phyloP scores from a whole-genome alignment of 2,329 filamentous ascomycete genomes.

The Fusarium caatingaense region DNA sequence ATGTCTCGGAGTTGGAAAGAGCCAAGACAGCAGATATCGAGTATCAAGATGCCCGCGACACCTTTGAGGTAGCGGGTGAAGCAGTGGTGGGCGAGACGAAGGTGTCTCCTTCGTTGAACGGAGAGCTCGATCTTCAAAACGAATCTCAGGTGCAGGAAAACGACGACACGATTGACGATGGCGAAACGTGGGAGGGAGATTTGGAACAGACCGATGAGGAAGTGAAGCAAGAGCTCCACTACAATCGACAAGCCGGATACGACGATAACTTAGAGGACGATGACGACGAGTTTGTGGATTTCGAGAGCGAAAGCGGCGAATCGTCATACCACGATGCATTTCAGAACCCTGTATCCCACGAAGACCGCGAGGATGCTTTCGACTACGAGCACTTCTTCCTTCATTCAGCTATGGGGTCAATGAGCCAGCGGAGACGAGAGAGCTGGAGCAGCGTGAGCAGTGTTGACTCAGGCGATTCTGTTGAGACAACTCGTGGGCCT shows the following conservation, averaged over 20 bases:
- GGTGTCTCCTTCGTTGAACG: background rate
- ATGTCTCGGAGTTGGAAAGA: slow-evolving; percentile 15
- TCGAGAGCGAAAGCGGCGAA: slow-evolving; percentile 72
- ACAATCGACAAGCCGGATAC: slow-evolving; percentile 34
- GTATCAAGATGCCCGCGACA: slow-evolving; percentile 13
- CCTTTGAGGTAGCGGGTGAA: background rate
- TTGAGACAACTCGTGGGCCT: slow-evolving; percentile 69
- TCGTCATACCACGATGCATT: slow-evolving; percentile 72
- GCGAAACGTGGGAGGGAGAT: slow-evolving; percentile 29
- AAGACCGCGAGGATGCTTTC: slow-evolving; percentile 94
- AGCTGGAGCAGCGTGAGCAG: slow-evolving; percentile 68
- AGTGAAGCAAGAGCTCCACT: slow-evolving; percentile 43
- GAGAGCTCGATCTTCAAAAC: slow-evolving; percentile 33
- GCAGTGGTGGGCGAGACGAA: background rate
- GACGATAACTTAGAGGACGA: slow-evolving; percentile 38
- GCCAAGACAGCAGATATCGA: slow-evolving; percentile 11
- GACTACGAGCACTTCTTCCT: slow-evolving; percentile 97
- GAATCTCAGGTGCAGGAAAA: slow-evolving; percentile 6
- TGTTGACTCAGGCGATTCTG: slow-evolving; percentile 68
- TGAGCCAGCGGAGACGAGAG: slow-evolving; percentile 59
- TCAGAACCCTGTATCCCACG: slow-evolving; percentile 77
- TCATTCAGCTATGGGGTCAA: slow-evolving; percentile 88
- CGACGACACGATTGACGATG: slow-evolving; percentile 52
- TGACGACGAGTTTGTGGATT: slow-evolving; percentile 52
- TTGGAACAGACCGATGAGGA: slow-evolving; percentile 13